Base-by-base conservation (phyloP, 805 yeast genomes). In the Priceomyces fermenticarens region DNA sequence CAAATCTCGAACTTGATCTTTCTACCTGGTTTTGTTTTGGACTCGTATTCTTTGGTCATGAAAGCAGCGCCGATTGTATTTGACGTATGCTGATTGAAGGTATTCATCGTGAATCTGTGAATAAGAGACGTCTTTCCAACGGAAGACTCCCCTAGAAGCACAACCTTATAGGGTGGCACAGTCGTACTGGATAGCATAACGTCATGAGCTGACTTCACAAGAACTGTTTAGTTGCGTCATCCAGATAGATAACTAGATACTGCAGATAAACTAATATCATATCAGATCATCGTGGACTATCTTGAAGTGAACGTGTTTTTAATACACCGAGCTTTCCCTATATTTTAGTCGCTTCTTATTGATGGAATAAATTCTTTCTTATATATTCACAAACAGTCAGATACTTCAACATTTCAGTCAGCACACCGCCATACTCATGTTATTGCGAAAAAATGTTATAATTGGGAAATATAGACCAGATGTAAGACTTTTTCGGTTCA, bases 61-160 rank as follows among this genome's bases (percentile, higher is more conserved):
- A 91, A 93, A 0, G 98, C 99, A 3, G 99, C 99, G n/a, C 99
- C 99, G 41, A 93, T 93, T 2, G 99, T 93, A 32, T 95, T 86
- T 51, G 95, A 88, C 44, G 91, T 78, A 49, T 79, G 78, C 25
- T 79, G 83, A 49, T 88, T 93, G 58, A 91, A 93, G 0, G 80
- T 64, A 52, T 81, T 76, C 46, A 68, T 69, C 32, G 78, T 90
- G 53, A 90, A 88, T 39, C 97, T 69, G 49, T 85, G 85, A 1
- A 88, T 89, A 8, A 91, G 73, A 1, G 97, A 88, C 5, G 80
- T 72, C 50, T 78, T 84, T 36, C 86, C 87, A 13, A 73, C 83
- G 0, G 81, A 73, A 5, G 81, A 73, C 48, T 78, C 83, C 11
- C 83, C 77, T 12, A 70, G 49, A 4, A 70, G 58, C 3, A 70